These are phyloP conservation scores for Aspergillus avenaceus DNA, from an alignment of 495 filamentous ascomycete species.

Conservation along the genomic window DNA sequence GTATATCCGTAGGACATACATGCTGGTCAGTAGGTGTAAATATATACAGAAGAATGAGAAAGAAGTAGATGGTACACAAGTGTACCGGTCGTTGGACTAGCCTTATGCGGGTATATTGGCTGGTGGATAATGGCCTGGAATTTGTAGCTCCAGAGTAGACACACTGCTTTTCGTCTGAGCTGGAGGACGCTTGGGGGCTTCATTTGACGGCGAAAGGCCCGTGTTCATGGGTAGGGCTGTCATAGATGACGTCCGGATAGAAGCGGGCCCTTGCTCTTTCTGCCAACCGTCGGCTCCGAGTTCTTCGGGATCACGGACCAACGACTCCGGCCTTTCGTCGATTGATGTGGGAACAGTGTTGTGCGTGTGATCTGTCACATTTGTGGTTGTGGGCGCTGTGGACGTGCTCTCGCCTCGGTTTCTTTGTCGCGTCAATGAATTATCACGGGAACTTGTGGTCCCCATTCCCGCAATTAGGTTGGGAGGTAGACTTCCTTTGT, in stretches of 20 bases:
- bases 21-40: slow-evolving; percentile 4
- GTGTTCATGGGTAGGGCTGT: not conserved
- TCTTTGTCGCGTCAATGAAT: slow-evolving; percentile 21
- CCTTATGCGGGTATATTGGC: slow-evolving; percentile 28
- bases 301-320: not conserved
- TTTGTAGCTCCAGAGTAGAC: slow-evolving; percentile 30
- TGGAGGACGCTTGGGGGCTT: slow-evolving; percentile 12
- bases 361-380: slow-evolving; percentile 33
- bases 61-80: slow-evolving; percentile 1
- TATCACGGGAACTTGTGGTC: slow-evolving; percentile 23
- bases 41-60: slow-evolving; percentile 11
- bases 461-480: slow-evolving; percentile 20
- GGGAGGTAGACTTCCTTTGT: slow-evolving; percentile 18
- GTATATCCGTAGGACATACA: not conserved
- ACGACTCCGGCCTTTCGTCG: slow-evolving; percentile 21
- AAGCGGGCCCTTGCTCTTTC: not conserved
- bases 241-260: not conserved
- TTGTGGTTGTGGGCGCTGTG: slow-evolving; percentile 36
- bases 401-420: slow-evolving; percentile 35
- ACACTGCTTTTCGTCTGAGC: slow-evolving; percentile 25
- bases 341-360: slow-evolving; percentile 35
- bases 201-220: not conserved
- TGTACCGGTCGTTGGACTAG: not conserved
- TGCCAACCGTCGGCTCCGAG: not conserved
- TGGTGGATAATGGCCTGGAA: slow-evolving; percentile 37